Percentiles rank a stretch among this genome's conserved stretches.
Evolutionary conservation across 2,329 filamentous ascomycete genomes (phyloP).

Genomic region (Blumeria hordei): DNA sequence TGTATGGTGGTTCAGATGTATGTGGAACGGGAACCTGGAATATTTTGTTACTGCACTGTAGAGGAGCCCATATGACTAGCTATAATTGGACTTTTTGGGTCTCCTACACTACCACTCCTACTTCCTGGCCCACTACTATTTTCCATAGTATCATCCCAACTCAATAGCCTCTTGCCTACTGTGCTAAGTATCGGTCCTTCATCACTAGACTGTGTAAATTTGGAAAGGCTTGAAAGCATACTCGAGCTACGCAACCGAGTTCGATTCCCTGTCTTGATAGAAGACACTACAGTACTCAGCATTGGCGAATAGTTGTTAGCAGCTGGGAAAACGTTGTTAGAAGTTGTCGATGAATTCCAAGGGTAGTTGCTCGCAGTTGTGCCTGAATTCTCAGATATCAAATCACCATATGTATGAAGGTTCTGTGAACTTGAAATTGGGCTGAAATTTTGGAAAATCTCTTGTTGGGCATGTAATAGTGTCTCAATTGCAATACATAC

Average conservation of each 20-base stretch:
- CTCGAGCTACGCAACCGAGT: slow-evolving; percentile 34
- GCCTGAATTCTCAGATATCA: slow-evolving; percentile 5
- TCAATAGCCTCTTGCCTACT: slow-evolving; percentile 2
- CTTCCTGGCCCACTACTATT: slow-evolving; percentile 16
- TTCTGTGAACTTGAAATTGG: slow-evolving; percentile 7
- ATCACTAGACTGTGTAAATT: slow-evolving; percentile 36
- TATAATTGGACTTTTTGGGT: slow-evolving; percentile 25
- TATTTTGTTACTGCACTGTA: not conserved
- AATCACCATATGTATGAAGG: slow-evolving; percentile 3
- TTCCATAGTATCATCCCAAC: slow-evolving; percentile 8
- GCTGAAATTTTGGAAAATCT: slow-evolving; percentile 6
- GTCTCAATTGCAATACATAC: slow-evolving; percentile 4
- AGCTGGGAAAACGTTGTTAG: slow-evolving; percentile 2
- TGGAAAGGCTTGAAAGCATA: slow-evolving; percentile 43
- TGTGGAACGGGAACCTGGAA: too few species aligned
- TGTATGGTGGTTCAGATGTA: too few species aligned
- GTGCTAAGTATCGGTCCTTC: slow-evolving; percentile 17
- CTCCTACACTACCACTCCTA: slow-evolving; percentile 21
- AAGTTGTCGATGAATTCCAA: slow-evolving; percentile 8
- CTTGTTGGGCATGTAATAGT: slow-evolving; percentile 2
- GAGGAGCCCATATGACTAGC: slow-evolving; percentile 4
- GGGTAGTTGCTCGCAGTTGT: slow-evolving; percentile 6
- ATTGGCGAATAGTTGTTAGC: slow-evolving; percentile 2
- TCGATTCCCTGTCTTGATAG: slow-evolving; percentile 4
- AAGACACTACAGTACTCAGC: slow-evolving; percentile 1